Base-by-base conservation (phyloP, 2,329 filamentous ascomycete species). In the Coniochaeta sp. region DNA sequence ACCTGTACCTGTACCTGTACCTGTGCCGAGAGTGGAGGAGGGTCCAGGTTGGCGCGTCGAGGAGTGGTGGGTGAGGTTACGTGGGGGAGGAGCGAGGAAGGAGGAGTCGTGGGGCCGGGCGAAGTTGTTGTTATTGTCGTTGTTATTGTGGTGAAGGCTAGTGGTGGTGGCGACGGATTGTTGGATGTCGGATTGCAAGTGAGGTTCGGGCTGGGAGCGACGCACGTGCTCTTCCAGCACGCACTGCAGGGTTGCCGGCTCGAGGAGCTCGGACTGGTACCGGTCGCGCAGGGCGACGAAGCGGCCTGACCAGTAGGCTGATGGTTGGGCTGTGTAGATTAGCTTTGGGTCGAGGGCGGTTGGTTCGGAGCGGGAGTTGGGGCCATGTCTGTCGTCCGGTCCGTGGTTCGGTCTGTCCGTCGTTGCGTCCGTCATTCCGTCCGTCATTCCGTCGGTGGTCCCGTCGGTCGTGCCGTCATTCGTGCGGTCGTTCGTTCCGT, bases 231-330 rank as follows among this genome's bases (percentile, higher is more conserved):
- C 55, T 16, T 58, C 50, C 28, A 60, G 51, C n/a, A 63, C 32
- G 8, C 52, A 50, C 12, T 55, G 48, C n/a, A 65, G 57, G 13
- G 58, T 59, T 8, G 53, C 45, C 1, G 54, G 45, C n/a, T 52
- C 56, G 1, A 65, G 57, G 3, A 59, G 58, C 56, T 78, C 74
- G 53, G 67, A 72, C 51, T 69, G 71, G 56, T 76, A 73, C n/a
- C 71, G 73, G 64, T 86, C 82, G 49, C 77, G 71, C 0, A 85
- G 64, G 2, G 78, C 67, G 49, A 74, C 67, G 60, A 85, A 84
- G 33, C 83, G 78, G 16, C 83, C 83, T 10, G 74, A 70, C 83
- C 83, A 87, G 63, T 83, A 86, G 3, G 70, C 64, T 2, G 74
- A 71, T 6, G 72, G 65, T 58, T 78, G 73, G 2, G 75, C 71